phyloP scores from a whole-genome alignment of 352 stramenopile species.

The Pythium rishiriense region DNA sequence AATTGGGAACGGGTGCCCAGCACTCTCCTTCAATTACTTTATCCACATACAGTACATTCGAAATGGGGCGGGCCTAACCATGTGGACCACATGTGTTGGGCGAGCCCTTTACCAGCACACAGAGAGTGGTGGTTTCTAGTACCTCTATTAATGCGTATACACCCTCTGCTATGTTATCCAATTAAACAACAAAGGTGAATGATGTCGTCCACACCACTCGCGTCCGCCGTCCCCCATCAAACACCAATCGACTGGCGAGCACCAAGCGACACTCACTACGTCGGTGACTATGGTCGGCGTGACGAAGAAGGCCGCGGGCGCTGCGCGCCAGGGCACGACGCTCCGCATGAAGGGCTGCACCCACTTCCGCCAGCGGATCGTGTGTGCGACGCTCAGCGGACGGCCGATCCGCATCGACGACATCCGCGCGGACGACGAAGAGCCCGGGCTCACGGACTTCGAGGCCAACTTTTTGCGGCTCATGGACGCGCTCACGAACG shows the following conservation, averaged over 20 bases:
- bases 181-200: neutral
- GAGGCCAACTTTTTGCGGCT: conserved; percentile 97
- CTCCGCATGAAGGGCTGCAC: conserved; percentile 78
- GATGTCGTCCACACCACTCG: conserved; percentile 14
- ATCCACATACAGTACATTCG: too few species aligned
- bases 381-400: conserved; percentile 91
- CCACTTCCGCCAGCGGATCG: conserved; percentile 94
- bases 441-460: conserved; percentile 94
- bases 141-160: too few species aligned
- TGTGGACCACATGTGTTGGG: too few species aligned
- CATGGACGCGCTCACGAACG: conserved; percentile 97
- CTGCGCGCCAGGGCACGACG: conserved; percentile 42
- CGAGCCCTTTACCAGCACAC: too few species aligned
- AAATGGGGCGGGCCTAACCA: too few species aligned
- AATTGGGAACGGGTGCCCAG: too few species aligned
- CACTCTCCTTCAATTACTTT: too few species aligned
- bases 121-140: too few species aligned
- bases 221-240: neutral
- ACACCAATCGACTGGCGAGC: conserved; percentile 26
- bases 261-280: conserved; percentile 19
- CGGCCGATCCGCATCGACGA: conserved; percentile 94
- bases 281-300: conserved; percentile 25
- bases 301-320: conserved; percentile 31
- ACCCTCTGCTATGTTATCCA: too few species aligned
- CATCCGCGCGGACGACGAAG: conserved; percentile 94